phyloP scores from a whole-genome alignment of 2,329 filamentous ascomycete species.

The Emergomyces orientalis region DNA sequence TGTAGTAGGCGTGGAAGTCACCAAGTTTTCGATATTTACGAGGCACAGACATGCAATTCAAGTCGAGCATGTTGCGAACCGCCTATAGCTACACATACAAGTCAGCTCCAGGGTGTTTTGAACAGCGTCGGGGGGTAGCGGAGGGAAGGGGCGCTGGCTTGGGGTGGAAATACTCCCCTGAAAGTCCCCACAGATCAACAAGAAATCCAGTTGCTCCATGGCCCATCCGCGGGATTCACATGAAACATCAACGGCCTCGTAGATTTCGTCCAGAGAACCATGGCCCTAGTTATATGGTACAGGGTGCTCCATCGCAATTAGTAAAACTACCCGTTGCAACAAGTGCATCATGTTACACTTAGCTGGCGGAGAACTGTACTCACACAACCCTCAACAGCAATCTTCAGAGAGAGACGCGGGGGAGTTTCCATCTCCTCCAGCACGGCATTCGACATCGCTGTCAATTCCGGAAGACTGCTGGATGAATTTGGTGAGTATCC shows the following conservation, averaged over 20 bases:
- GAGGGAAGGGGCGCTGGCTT: too few species aligned
- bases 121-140: too few species aligned
- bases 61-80: slow-evolving; percentile 75
- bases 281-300: slow-evolving; percentile 64
- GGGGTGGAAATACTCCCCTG: slow-evolving; percentile 44
- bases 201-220: slow-evolving; percentile 60
- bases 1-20: slow-evolving; percentile 92
- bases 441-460: not conserved
- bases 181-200: slow-evolving; percentile 95
- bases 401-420: not conserved
- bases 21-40: slow-evolving; percentile 76
- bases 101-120: not conserved
- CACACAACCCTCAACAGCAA: slow-evolving; percentile 5
- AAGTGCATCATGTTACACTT: too few species aligned
- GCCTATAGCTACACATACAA: slow-evolving; percentile 37
- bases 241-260: slow-evolving; percentile 61
- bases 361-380: too few species aligned
- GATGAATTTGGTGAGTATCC: not conserved
- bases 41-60: slow-evolving; percentile 82
- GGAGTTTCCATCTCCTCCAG: not conserved
- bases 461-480: not conserved
- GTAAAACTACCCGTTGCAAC: too few species aligned
- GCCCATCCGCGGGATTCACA: slow-evolving; percentile 62
- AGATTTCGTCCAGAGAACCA: slow-evolving; percentile 83
- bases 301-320: not conserved